These are phyloP conservation scores for Podila clonocystis DNA, from an alignment of 192 early-diverging fungal genomes.

Conservation along the genomic window DNA sequence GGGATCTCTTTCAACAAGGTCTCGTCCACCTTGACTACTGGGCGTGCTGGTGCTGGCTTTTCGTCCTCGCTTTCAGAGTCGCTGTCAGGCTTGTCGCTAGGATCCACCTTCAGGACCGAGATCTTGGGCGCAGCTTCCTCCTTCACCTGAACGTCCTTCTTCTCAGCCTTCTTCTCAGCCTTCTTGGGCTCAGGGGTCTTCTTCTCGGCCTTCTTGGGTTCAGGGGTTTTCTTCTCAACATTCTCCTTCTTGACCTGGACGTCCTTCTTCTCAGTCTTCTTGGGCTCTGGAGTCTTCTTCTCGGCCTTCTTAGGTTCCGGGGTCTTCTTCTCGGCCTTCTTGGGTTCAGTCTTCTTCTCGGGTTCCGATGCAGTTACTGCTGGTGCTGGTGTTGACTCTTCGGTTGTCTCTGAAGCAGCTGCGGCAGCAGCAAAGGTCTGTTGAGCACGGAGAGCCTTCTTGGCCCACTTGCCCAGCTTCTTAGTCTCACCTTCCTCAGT, in stretches of 20 bases:
- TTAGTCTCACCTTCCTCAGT: slow-evolving; percentile 11
- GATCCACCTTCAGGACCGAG: slow-evolving; percentile 27
- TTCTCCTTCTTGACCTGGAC: too few species aligned
- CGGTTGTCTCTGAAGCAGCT: not conserved
- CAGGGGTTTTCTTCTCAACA: not conserved
- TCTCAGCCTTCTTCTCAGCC: not conserved
- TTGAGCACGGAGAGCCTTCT: slow-evolving; percentile 37
- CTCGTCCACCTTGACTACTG: not conserved
- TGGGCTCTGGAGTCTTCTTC: not conserved
- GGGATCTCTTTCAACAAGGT: not conserved
- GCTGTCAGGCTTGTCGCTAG: slow-evolving; percentile 16
- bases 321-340: not conserved
- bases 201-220: slow-evolving; percentile 1
- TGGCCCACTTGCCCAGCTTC: slow-evolving; percentile 49
- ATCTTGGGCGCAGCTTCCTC: slow-evolving; percentile 20
- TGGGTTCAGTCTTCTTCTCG: not conserved
- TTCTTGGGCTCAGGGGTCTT: slow-evolving; percentile 2
- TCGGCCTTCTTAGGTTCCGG: not conserved
- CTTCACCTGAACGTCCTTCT: slow-evolving; percentile 3
- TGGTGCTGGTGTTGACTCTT: not conserved
- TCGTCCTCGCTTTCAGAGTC: slow-evolving; percentile 17
- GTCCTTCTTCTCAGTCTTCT: slow-evolving; percentile 5
- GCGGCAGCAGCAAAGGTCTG: slow-evolving; percentile 11
- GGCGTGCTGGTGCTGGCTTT: not conserved
- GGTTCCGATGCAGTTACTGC: not conserved